Conservation (phyloP, 2,329 filamentous ascomycete species). For the Dothiorella sarmentorum region DNA sequence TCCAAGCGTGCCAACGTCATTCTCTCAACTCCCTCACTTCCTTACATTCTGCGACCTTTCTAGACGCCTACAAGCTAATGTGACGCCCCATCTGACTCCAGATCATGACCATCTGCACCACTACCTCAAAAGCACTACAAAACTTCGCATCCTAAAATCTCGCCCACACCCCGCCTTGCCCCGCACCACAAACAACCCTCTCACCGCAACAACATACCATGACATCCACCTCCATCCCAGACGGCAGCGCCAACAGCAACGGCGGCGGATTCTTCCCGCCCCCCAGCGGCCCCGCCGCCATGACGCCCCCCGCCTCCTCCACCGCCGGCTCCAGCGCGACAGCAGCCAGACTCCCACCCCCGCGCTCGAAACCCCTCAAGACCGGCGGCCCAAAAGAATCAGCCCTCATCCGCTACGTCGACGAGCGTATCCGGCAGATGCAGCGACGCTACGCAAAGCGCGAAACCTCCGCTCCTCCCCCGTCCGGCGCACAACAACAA, state of each 20-base stretch:
- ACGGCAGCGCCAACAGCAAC: background rate
- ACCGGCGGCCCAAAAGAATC: slow-evolving; percentile 58
- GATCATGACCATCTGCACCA: background rate
- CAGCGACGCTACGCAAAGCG: slow-evolving; percentile 54
- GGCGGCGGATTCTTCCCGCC: slow-evolving; percentile 16
- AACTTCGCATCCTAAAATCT: background rate
- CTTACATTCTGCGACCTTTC: too few species aligned
- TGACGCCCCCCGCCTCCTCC: slow-evolving; percentile 45
- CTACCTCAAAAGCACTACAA: background rate
- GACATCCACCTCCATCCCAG: too few species aligned
- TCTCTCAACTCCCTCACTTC: background rate
- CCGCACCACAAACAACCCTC: background rate
- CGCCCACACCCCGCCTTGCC: background rate
- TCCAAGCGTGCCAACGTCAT: slow-evolving; percentile 5
- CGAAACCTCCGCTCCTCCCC: background rate
- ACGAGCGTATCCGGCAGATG: slow-evolving; percentile 50
- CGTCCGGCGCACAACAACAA: background rate
- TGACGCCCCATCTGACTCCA: background rate
- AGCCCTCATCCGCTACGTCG: slow-evolving; percentile 55
- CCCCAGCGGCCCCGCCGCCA: too few species aligned
- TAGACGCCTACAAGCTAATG: too few species aligned
- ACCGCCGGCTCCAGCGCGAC: slow-evolving; percentile 41
- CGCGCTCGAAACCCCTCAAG: slow-evolving; percentile 51
- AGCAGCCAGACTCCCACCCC: slow-evolving; percentile 48
- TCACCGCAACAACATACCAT: background rate